Conservation (phyloP, 148 eudicot species). For the Suaeda aralocaspica region DNA sequence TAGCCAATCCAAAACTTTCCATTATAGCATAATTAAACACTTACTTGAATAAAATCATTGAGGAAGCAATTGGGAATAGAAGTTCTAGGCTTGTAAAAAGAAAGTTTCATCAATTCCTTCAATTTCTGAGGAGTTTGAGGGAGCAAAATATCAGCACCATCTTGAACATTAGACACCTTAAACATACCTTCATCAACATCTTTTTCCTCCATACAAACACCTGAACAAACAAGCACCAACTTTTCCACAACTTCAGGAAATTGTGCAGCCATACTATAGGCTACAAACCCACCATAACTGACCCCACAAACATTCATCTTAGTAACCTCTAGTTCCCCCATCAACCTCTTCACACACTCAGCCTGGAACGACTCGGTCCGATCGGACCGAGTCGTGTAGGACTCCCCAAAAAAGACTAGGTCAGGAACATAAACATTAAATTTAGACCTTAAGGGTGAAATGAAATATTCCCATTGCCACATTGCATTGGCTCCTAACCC, state of each 20-base stretch:
- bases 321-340: constrained; percentile 31
- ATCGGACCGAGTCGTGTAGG: constrained; percentile 41
- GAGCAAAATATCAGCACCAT: constrained; percentile 35
- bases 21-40: no score
- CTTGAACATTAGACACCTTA: constrained; percentile 36
- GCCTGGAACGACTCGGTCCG: constrained; percentile 56
- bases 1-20: no score
- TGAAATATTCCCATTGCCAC: constrained; percentile 62
- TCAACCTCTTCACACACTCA: constrained; percentile 31
- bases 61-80: constrained; percentile 47
- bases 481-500: constrained; percentile 60
- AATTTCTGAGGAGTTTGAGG: constrained; percentile 46
- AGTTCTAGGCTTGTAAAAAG: constrained; percentile 42
- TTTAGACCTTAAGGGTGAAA: constrained; percentile 16
- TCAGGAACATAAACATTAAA: constrained; percentile 60
- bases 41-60: constrained; percentile 53
- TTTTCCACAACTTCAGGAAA: constrained; percentile 38
- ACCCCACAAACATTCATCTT: constrained; percentile 44
- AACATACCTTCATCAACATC: constrained; percentile 50
- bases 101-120: constrained; percentile 36
- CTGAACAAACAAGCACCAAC: constrained; percentile 38
- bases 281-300: constrained; percentile 65
- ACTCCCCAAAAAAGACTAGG: constrained; percentile 51
- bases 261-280: constrained; percentile 50
- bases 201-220: constrained; percentile 48